Base-by-base conservation (phyloP, 768 basidiomycete genomes). In the Xerocomellus amylosporus region DNA sequence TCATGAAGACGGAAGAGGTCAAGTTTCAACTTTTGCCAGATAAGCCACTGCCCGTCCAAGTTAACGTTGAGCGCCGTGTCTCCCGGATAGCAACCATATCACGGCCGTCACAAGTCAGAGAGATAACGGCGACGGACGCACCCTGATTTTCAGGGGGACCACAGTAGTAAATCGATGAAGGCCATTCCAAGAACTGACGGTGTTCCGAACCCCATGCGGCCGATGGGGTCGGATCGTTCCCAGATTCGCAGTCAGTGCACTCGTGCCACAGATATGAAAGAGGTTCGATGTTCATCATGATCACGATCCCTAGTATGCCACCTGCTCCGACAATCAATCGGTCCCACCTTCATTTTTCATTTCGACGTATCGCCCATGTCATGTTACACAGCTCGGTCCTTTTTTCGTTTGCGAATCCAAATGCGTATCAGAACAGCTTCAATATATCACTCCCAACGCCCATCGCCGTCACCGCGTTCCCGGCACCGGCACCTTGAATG, bases 401-500 rank as follows among this genome's bases (percentile, higher is more conserved):
- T 30, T 22, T 51, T 46, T 33, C 26, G 31, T 28, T 4, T 20
- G 43, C 14, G 39, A 46, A 52, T 38, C 34, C 44, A 22, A 36
- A 26, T 24, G 22, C 14, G 34, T 46, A 28, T 56, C 42, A 76
- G 4, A 73, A 68, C 28, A 79, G 58, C 63, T 75, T 89, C 67
- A 98, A 71, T 49, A 95, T 72, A 67, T 98, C 96, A 44, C 89
- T 86, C 60, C 96, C 79, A 15, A 98, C 94, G 8, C 97, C 97
- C 93, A 98, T 98, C 0, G 97, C 97, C 31, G 97, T 99, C 14
- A 98, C 96, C 24, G 89, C 93, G 1, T 93, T 93, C n/a, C 97
- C 97, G 0, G 97, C 97, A 3, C 97, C 97, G 1, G 95, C 87
- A 46, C 97, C 97, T 65, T 98, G 96, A 33, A 99, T 80, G 56